Percentiles rank a stretch among this genome's conserved stretches.
Conservation (phyloP, 768 basidiomycete genomes). For the Paxillus rubicundulus region DNA sequence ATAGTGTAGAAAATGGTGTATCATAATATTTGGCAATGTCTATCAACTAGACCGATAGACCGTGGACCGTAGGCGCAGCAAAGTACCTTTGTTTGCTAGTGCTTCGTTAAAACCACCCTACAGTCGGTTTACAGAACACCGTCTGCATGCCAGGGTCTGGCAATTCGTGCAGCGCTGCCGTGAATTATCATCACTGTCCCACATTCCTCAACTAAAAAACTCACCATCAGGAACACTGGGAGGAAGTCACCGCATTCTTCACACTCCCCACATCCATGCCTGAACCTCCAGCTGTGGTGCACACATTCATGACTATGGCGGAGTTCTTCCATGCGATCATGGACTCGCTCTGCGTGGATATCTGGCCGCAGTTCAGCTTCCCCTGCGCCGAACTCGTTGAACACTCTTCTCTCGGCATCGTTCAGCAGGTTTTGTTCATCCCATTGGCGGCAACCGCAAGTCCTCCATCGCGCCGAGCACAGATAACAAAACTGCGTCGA, state of each 20-base stretch:
- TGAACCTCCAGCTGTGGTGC: slow-evolving; percentile 43
- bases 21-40: too few relatives aligned
- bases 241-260: slow-evolving; percentile 44
- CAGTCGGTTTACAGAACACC: slow-evolving; percentile 29
- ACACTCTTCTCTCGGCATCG: slow-evolving; percentile 24
- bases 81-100: too few relatives aligned
- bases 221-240: slow-evolving; percentile 45
- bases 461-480: slow-evolving; percentile 62
- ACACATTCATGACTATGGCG: slow-evolving; percentile 55
- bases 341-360: slow-evolving; percentile 18
- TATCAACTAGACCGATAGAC: too few relatives aligned
- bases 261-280: slow-evolving; percentile 43
- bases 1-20: too few relatives aligned
- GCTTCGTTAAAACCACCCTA: slow-evolving; percentile 3
- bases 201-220: slow-evolving; percentile 8
- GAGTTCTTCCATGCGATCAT: slow-evolving; percentile 33
- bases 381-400: slow-evolving; percentile 21
- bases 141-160: slow-evolving; percentile 23
- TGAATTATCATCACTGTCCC: slow-evolving; percentile 1
- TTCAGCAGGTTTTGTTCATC: slow-evolving; percentile 45
- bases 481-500: slow-evolving; percentile 59
- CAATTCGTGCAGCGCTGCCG: slow-evolving; percentile 23
- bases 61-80: too few relatives aligned
- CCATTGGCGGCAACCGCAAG: slow-evolving; percentile 61
- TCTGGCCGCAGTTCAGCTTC: slow-evolving; percentile 14